Base-by-base conservation (phyloP, 768 basidiomycete genomes). In the Agaricus blazei region DNA sequence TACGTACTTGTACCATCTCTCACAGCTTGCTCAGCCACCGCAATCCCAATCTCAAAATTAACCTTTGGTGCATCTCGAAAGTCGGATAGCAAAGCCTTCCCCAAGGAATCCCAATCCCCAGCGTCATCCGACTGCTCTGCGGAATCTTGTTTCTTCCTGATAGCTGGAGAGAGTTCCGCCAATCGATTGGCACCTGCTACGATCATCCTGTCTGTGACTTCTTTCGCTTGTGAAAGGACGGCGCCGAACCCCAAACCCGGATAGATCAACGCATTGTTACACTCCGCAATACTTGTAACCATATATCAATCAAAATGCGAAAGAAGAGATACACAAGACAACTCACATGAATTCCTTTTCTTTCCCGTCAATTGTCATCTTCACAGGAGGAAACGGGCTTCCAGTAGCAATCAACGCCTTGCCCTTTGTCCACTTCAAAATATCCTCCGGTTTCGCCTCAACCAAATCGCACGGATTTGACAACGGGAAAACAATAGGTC, bases 241-340 rank as follows among this genome's bases (percentile, higher is more conserved):
- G 88, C 79, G 36, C 92, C 92, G 57, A 90, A 84, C 6, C 90
- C 91, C 31, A 94, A 79, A 26, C 90, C 93, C 3, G 92, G 91
- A 68, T 92, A 93, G 48, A 93, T 86, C 5, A 93, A 75, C 0
- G 87, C 87, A 62, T 90, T 87, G 64, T 88, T 87, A 67, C 86
- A 88, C 62, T 88, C 85, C 1, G 85, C 86, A 48, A 88, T 84
- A 41, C 85, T 88, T 54, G 9, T 48, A n/a, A 43, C 40, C 27
- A 40, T 37, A 38, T 14, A 56, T 11, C 50, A 19, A 23, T 8
- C 4, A n/a, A 26, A 4, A 12, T 4, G 51, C 26, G 29, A 51
- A n/a, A 28, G 31, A 3, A 43, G 28, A n/a, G 4, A 6, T 14
- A 49, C 3, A 14, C 9, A 3, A 24, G 36, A 50, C 2, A 23